Conservation (phyloP, 208 protist species). For the Trypanosoma avium region DNA sequence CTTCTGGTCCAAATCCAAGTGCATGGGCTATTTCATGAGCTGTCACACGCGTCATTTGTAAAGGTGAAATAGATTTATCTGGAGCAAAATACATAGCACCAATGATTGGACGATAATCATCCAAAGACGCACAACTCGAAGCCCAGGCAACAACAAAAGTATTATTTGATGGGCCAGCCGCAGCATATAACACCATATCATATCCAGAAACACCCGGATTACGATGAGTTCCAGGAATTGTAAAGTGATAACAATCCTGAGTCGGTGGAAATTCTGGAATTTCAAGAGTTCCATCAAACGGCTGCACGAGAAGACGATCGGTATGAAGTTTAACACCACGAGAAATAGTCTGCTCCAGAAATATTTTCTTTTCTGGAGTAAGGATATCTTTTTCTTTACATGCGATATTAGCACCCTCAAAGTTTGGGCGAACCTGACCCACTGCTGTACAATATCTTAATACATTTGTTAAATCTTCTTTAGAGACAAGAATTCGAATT, state of each 20-base stretch:
- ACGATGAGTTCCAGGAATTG: conserved; percentile 36
- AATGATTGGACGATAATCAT: conserved; percentile 1
- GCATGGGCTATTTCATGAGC: conserved; percentile 85
- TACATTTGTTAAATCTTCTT: conserved; percentile 30
- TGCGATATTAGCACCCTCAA: conserved; percentile 6
- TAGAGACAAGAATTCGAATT: conserved; percentile 46
- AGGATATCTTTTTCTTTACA: conserved; percentile 39
- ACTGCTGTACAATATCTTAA: conserved; percentile 39
- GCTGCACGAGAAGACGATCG: conserved; percentile 46
- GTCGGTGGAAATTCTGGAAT: background rate
- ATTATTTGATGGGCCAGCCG: conserved; percentile 34
- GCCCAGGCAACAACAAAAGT: conserved; percentile 46
- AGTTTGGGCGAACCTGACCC: conserved; percentile 23
- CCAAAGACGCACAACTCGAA: conserved; percentile 26
- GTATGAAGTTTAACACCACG: conserved; percentile 36
- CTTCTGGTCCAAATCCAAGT: conserved; percentile 32
- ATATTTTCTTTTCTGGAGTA: conserved; percentile 30
- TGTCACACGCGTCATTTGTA: too few species aligned
- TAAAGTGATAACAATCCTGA: conserved; percentile 34
- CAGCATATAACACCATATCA: conserved; percentile 68
- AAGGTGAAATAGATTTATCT: too few species aligned
- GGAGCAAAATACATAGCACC: conserved; percentile 11
- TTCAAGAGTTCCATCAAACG: conserved; percentile 10
- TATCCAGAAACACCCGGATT: conserved; percentile 34
- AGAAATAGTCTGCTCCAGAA: conserved; percentile 33